phyloP scores from a whole-genome alignment of 108 stramenopile species.

The Pseudonitzschia pungens region DNA sequence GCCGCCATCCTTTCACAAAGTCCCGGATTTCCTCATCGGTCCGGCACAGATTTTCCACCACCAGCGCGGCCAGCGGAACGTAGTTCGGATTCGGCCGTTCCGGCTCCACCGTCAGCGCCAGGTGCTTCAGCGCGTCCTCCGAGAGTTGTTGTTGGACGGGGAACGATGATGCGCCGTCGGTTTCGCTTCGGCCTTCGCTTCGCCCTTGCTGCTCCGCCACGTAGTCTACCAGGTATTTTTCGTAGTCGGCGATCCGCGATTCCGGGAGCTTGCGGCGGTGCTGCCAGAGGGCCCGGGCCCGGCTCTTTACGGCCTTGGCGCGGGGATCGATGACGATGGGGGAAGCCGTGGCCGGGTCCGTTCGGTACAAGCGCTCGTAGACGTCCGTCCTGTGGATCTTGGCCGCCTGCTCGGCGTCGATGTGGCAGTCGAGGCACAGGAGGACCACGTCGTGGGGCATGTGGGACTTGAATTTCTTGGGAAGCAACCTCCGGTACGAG shows the following conservation, averaged over 20 bases:
- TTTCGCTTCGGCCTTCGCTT: background rate
- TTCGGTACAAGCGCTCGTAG: constrained; percentile 24
- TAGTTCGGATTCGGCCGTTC: constrained; percentile 62
- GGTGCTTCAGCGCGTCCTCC: constrained; percentile 5
- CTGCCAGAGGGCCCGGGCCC: constrained; percentile 54
- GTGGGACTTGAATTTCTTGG: constrained; percentile 76
- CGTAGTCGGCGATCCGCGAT: constrained; percentile 37
- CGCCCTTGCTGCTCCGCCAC: background rate
- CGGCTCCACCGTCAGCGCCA: constrained; percentile 46
- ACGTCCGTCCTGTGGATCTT: constrained; percentile 48
- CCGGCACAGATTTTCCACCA: constrained; percentile 34
- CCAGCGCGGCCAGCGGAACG: constrained; percentile 56
- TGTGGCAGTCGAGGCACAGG: constrained; percentile 76
- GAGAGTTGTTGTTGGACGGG: constrained; percentile 23
- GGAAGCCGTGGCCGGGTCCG: constrained; percentile 12
- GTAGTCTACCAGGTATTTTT: constrained; percentile 19
- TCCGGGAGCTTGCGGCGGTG: constrained; percentile 53
- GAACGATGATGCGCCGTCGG: background rate
- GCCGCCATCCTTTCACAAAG: constrained; percentile 76
- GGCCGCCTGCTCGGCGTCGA: constrained; percentile 47
- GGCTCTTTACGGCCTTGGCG: constrained; percentile 53
- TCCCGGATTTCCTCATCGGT: constrained; percentile 36
- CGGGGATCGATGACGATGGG: constrained; percentile 19
- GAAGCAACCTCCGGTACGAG: constrained; percentile 60
- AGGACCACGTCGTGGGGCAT: constrained; percentile 83